phyloP scores from a whole-genome alignment of 2,329 filamentous ascomycete species.

The Colletotrichum ledebouriae region DNA sequence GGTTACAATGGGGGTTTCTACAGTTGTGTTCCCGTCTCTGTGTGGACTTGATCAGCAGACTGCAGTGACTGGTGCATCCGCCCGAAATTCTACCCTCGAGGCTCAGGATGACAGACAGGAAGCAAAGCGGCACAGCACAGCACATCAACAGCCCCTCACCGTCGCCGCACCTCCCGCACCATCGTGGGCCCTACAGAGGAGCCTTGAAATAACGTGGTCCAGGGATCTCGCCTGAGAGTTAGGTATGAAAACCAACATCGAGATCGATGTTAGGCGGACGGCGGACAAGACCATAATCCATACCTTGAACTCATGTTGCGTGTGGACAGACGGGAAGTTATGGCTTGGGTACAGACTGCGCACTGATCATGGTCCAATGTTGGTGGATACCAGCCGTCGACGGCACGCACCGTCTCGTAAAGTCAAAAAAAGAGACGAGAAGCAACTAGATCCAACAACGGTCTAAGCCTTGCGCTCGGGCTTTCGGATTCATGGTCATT shows the following conservation, averaged over 20 bases:
- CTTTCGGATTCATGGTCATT: not conserved
- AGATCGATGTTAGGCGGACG: conserved; percentile 12
- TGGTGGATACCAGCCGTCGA: conserved; percentile 35
- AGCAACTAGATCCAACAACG: conserved; percentile 33
- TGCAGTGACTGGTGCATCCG: not conserved
- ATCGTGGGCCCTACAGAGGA: conserved; percentile 26
- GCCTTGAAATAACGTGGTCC: conserved; percentile 9
- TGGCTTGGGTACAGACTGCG: conserved; percentile 24
- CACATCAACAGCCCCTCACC: conserved; percentile 12
- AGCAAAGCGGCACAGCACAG: conserved; percentile 11
- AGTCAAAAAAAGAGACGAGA: conserved; percentile 37
- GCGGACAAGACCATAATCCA: conserved; percentile 24
- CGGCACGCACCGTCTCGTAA: conserved; percentile 41
- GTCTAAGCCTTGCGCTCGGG: conserved; percentile 30
- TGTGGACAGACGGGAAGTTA: conserved; percentile 15
- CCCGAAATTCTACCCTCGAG: not conserved
- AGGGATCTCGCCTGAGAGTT: conserved; percentile 5
- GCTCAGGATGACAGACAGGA: conserved; percentile 23
- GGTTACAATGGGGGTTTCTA: conserved; percentile 22
- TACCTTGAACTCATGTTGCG: not conserved
- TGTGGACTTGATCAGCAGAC: conserved; percentile 13
- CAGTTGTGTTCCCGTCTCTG: conserved; percentile 13
- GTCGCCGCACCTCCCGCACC: conserved; percentile 27
- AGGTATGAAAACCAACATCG: conserved; percentile 1
- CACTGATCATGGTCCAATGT: conserved; percentile 35